Evolutionary conservation across 73 alveolate genomes (phyloP).

Genomic region (Paramecium sonneborni): DNA sequence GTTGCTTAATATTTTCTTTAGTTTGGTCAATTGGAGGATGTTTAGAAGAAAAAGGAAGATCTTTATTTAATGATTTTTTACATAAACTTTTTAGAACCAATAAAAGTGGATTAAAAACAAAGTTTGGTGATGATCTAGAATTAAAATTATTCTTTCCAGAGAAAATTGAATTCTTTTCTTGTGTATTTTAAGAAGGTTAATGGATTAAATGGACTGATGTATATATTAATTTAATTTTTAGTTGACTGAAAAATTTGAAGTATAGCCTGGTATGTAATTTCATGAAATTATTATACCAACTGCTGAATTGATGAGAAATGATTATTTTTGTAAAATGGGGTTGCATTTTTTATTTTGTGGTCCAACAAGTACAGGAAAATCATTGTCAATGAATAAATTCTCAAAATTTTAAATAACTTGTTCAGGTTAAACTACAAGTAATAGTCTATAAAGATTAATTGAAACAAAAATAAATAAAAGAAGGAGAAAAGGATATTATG

Average conservation of each 20-base stretch:
- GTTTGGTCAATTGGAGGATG: conserved; percentile 99
- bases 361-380: conserved; percentile 99
- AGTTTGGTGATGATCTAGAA: background rate
- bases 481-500: conserved; percentile 94
- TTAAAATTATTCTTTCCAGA: conserved; percentile 67
- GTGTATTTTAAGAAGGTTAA: conserved; percentile 71
- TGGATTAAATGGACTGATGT: conserved; percentile 81
- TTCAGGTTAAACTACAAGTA: conserved; percentile 99
- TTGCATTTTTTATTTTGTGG: conserved; percentile 97
- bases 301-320: conserved; percentile 95
- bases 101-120: background rate
- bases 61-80: conserved; percentile 81
- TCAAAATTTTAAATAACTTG: conserved; percentile 88
- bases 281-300: conserved; percentile 98
- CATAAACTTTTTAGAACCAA: conserved; percentile 71
- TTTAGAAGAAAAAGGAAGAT: conserved; percentile 91
- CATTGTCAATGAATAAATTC: conserved; percentile 88
- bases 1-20: conserved; percentile 69
- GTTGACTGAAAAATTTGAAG: conserved; percentile 90
- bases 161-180: conserved; percentile 61
- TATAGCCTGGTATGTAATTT: conserved; percentile 94
- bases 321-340: conserved; percentile 83
- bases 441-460: conserved; percentile 75
- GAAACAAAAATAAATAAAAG: conserved; percentile 62
- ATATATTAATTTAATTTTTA: conserved; percentile 75